Base-by-base conservation (phyloP, 192 early-diverging fungal species). In the Rhizophlyctis rosea region DNA sequence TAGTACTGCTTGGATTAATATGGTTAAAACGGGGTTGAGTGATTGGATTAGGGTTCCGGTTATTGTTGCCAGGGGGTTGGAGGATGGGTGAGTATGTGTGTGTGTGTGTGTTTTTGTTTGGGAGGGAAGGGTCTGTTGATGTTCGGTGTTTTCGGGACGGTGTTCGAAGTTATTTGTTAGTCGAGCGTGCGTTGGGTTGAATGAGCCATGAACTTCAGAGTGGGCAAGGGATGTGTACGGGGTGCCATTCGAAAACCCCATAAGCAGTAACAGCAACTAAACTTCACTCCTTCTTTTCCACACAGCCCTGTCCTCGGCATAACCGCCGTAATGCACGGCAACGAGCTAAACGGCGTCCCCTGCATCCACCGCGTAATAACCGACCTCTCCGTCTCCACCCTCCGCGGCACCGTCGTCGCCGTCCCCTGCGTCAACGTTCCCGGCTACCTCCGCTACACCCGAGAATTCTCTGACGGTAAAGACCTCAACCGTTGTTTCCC, bases 301-400 rank as follows among this genome's bases (percentile, higher is more conserved):
- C 39, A 44, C 18, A 18, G 39, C 3, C 51, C 39, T 55, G 48
- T 5, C 11, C 4, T 82, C n/a, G 81, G 81, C n/a, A 77, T 86
- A 67, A 95, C 93, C 0, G 91, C 93, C 0, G 93, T 90, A 0
- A 78, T 95, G 3, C 93, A 95, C 65, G 93, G 93, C 59, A 93
- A 95, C 62, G 93, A 95, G 62, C 75, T 95, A 49, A 95, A 95
- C 61, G 93, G 93, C 24, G 89, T 95, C 24, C 93, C 93, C 11
- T 83, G 88, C 63, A 95, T 92, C 39, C 93, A 95, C 63, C 81
- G 89, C 11, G 82, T 95, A 54, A 86, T 93, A 31, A 77, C 84
- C 30, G 91, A 92, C 50, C 84, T 95, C 44, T 80, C 87, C 57
- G 82, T 88, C 5, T 65, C 77, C 36, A 77, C 76, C 11, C 77